Conservation (phyloP, 768 basidiomycete genomes). For the Amyloporia xantha region DNA sequence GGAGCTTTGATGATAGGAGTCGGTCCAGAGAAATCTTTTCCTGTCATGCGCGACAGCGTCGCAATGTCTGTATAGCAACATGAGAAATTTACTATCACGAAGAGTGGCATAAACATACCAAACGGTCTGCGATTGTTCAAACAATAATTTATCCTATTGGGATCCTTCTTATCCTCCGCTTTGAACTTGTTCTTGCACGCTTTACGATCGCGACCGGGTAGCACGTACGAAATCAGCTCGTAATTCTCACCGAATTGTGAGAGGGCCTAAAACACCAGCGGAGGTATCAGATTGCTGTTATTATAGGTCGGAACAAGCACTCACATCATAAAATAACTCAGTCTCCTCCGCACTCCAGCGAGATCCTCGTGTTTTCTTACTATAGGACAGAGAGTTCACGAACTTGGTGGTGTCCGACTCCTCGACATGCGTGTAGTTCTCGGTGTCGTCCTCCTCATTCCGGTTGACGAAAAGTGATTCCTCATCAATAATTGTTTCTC, state of each 20-base stretch:
- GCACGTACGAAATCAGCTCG: conserved; percentile 80
- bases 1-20: conserved; percentile 57
- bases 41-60: conserved; percentile 72
- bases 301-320: not conserved
- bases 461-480: conserved; percentile 78
- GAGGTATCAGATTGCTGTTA: conserved; percentile 10
- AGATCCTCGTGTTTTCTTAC: conserved; percentile 72
- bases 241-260: conserved; percentile 90
- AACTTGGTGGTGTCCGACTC: conserved; percentile 83
- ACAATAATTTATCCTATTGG: conserved; percentile 66
- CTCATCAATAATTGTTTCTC: conserved; percentile 83
- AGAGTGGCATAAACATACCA: conserved; percentile 38
- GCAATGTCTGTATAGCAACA: conserved; percentile 48
- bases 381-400: conserved; percentile 77
- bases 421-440: conserved; percentile 69
- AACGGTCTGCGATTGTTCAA: conserved; percentile 73
- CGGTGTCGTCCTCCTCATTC: conserved; percentile 56
- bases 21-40: conserved; percentile 80
- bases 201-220: conserved; percentile 81
- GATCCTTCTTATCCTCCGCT: conserved; percentile 77
- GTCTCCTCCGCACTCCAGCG: conserved; percentile 91
- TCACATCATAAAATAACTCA: conserved; percentile 77
- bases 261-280: conserved; percentile 65
- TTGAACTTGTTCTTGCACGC: conserved; percentile 94
- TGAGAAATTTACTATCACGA: not conserved